Evolutionary conservation across 139 green algal species (phyloP), one percentile per base, ranked within the genome.

Genomic region (Spirogloea muscicola): DNA sequence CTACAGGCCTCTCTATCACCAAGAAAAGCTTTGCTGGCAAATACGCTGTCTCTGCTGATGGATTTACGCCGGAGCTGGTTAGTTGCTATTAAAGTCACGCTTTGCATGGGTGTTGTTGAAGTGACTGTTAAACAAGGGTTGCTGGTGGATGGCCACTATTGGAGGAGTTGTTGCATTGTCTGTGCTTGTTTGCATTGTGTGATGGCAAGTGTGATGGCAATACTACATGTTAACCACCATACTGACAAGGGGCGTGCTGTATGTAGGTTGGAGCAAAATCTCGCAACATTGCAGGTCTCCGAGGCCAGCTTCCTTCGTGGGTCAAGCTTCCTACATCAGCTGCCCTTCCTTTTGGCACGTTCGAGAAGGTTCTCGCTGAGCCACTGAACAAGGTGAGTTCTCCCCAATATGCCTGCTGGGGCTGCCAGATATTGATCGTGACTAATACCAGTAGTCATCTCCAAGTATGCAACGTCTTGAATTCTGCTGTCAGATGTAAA

Each of bases 201-300:
- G n/a, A n/a, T n/a, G n/a, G n/a, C n/a, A n/a, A n/a, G 37, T 18
- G 18, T 68, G 36, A 58, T n/a, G 31, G 49, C 36, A 52, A 13
- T 16, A 16, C 25, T 13, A 13, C 16, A n/a, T n/a, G n/a, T n/a
- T n/a, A n/a, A n/a, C 18, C 18, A 72, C 39, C 66, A 92, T 57
- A 90, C 87, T n/a, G n/a, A n/a, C n/a, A n/a, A n/a, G n/a, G n/a
- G n/a, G n/a, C n/a, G n/a, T n/a, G n/a, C n/a, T n/a, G n/a, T n/a
- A 66, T 79, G 27, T 84, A 96, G 48, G 94, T 99, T 66, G 94
- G 94, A 25, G 94, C 94, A 72, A 99, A 99, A 87, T 91, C 84
- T 60, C 91, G 92, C 55, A 99, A 98, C 88, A 57, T 98, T 48
- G 91, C 91, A 9, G 76, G 74, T 3, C 82, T 97, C 79, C 67